Evolutionary conservation across 345 rosid species (phyloP).

Genomic region (Bruguiera parviflora): DNA sequence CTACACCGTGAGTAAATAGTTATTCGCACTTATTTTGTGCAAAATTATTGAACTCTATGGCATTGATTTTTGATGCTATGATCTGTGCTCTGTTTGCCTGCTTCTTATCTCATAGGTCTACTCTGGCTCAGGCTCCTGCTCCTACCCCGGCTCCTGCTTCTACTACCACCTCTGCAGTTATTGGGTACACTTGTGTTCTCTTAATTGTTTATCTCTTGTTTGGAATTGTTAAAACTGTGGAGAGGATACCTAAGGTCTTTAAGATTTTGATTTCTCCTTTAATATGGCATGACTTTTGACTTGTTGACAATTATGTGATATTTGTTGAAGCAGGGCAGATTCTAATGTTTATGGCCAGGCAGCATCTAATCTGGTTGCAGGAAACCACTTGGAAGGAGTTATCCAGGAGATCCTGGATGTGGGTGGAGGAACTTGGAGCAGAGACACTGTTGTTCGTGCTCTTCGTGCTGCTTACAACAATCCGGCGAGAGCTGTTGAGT

Average conservation of each 20-base stretch:
- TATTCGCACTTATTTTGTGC: background rate
- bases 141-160: constrained; percentile 18
- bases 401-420: constrained; percentile 92
- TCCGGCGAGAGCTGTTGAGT: constrained; percentile 97
- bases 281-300: background rate
- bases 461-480: constrained; percentile 93
- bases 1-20: constrained; percentile 39
- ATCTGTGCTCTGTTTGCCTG: background rate
- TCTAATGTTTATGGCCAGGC: constrained; percentile 68
- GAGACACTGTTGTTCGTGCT: constrained; percentile 80
- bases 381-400: constrained; percentile 68
- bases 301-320: background rate
- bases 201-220: background rate
- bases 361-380: constrained; percentile 86
- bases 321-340: constrained; percentile 44
- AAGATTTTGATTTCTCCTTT: too few relatives aligned
- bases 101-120: constrained; percentile 28
- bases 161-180: constrained; percentile 30
- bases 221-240: background rate
- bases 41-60: background rate
- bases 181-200: constrained; percentile 23
- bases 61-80: background rate
- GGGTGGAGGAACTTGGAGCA: constrained; percentile 96
- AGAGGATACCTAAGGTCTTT: too few relatives aligned
- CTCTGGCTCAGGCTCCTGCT: constrained; percentile 1